Evolutionary conservation across 1,284 basidiomycete species (phyloP).

Genomic region (Psilocybe mexicana): DNA sequence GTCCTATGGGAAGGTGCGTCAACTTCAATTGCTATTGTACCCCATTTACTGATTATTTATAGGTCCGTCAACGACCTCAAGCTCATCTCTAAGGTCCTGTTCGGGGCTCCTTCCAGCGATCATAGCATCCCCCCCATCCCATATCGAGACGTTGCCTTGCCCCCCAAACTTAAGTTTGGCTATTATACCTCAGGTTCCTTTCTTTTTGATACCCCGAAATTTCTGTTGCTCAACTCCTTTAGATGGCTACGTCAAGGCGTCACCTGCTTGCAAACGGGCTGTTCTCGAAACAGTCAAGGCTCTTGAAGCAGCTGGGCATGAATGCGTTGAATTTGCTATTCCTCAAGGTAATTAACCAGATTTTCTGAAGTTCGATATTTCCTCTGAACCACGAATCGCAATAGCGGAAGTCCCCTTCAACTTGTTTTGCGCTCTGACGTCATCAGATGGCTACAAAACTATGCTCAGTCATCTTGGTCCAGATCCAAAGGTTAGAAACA

Average conservation of each 20-base stretch:
- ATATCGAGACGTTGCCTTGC: conserved; percentile 56
- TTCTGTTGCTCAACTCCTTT: conserved; percentile 1
- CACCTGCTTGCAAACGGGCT: conserved; percentile 79
- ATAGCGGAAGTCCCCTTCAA: conserved; percentile 55
- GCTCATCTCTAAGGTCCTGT: conserved; percentile 52
- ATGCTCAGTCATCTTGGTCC: conserved; percentile 66
- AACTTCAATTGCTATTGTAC: not conserved
- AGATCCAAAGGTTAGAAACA: conserved; percentile 60
- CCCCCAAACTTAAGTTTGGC: conserved; percentile 66
- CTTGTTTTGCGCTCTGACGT: conserved; percentile 69
- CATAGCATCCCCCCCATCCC: conserved; percentile 55
- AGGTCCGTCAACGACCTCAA: conserved; percentile 71
- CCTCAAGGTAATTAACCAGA: conserved; percentile 43
- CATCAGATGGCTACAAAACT: conserved; percentile 78
- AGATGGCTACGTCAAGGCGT: conserved; percentile 71
- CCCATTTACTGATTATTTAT: not conserved
- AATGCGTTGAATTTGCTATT: conserved; percentile 67
- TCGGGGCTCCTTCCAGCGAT: conserved; percentile 50
- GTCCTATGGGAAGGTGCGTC: conserved; percentile 73
- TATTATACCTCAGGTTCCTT: conserved; percentile 63
- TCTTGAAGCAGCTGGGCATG: conserved; percentile 69
- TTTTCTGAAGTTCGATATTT: conserved; percentile 1
- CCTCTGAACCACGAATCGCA: conserved; percentile 4
- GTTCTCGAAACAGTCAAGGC: conserved; percentile 77
- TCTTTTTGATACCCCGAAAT: not conserved